Conservation (phyloP, 2,329 filamentous ascomycete genomes). For the Stagonosporopsis rhizophila region DNA sequence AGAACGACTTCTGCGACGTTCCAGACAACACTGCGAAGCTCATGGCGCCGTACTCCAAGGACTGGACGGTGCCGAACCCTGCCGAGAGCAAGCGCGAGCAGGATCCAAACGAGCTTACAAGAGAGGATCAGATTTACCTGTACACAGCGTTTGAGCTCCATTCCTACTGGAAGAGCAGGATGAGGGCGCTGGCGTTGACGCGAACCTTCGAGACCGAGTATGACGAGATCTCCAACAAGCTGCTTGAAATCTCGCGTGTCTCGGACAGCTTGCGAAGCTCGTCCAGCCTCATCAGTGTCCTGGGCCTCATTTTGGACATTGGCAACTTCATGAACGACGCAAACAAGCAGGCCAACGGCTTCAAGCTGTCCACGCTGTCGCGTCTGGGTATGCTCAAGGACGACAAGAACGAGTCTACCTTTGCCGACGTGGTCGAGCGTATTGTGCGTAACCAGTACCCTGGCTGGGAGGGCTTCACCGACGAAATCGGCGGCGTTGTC, state of each 20-base stretch:
- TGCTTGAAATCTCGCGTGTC: slow-evolving; percentile 83
- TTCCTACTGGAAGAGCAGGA: slow-evolving; percentile 98
- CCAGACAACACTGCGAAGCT: slow-evolving; percentile 89
- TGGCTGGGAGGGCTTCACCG: slow-evolving; percentile 88
- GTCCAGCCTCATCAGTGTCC: slow-evolving; percentile 91
- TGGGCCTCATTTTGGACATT: slow-evolving; percentile 94
- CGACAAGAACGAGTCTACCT: slow-evolving; percentile 96
- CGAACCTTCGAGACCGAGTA: slow-evolving; percentile 87
- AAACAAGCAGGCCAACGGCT: slow-evolving; percentile 96
- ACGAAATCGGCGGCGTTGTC: slow-evolving; percentile 83
- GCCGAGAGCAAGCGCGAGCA: slow-evolving; percentile 78
- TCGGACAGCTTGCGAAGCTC: slow-evolving; percentile 91
- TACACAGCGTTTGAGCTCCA: slow-evolving; percentile 93
- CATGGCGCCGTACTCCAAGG: slow-evolving; percentile 94
- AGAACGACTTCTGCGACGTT: slow-evolving; percentile 90
- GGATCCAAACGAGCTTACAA: slow-evolving; percentile 85
- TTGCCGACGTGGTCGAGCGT: slow-evolving; percentile 94
- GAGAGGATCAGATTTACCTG: slow-evolving; percentile 94
- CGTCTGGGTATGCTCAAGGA: slow-evolving; percentile 98
- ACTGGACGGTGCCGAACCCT: slow-evolving; percentile 91
- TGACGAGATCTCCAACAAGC: slow-evolving; percentile 85
- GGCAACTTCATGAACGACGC: slow-evolving; percentile 99
- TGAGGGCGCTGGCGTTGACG: slow-evolving; percentile 87
- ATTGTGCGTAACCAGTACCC: slow-evolving; percentile 97
- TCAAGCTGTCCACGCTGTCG: slow-evolving; percentile 95